Conservation (phyloP, 2,329 filamentous ascomycete genomes). For the Fusarium proliferatum region DNA sequence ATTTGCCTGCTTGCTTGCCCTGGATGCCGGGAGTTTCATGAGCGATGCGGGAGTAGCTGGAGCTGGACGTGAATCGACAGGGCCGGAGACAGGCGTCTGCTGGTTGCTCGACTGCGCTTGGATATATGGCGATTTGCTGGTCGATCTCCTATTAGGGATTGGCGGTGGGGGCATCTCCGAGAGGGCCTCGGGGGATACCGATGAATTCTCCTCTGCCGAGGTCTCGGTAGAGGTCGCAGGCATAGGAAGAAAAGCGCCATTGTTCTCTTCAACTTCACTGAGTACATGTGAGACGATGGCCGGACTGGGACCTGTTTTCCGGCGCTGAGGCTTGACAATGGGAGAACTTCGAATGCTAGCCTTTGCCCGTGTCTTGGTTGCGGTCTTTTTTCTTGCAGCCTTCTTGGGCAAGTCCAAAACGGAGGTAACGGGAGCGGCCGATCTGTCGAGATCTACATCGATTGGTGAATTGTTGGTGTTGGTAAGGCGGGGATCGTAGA, state of each 20-base stretch:
- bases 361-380: conserved; percentile 63
- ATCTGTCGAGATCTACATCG: conserved; percentile 66
- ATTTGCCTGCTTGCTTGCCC: conserved; percentile 58
- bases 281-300: conserved; percentile 67
- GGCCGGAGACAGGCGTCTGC: conserved; percentile 39
- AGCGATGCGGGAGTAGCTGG: conserved; percentile 80
- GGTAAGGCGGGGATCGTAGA: conserved; percentile 47
- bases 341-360: conserved; percentile 74
- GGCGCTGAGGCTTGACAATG: conserved; percentile 74
- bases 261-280: conserved; percentile 62
- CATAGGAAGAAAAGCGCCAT: conserved; percentile 51
- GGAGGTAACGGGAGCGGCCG: conserved; percentile 49
- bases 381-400: conserved; percentile 60
- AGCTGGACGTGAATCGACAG: conserved; percentile 51
- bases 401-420: conserved; percentile 64
- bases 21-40: conserved; percentile 77
- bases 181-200: conserved; percentile 71
- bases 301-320: conserved; percentile 64
- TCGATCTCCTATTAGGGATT: conserved; percentile 72
- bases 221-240: conserved; percentile 60
- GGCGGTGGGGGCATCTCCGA: conserved; percentile 76
- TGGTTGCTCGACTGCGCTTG: conserved; percentile 60
- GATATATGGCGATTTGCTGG: conserved; percentile 75
- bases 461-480: conserved; percentile 62
- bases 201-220: conserved; percentile 70